Conservation (phyloP, 345 rosid genomes). For the Euphorbia lathyris region DNA sequence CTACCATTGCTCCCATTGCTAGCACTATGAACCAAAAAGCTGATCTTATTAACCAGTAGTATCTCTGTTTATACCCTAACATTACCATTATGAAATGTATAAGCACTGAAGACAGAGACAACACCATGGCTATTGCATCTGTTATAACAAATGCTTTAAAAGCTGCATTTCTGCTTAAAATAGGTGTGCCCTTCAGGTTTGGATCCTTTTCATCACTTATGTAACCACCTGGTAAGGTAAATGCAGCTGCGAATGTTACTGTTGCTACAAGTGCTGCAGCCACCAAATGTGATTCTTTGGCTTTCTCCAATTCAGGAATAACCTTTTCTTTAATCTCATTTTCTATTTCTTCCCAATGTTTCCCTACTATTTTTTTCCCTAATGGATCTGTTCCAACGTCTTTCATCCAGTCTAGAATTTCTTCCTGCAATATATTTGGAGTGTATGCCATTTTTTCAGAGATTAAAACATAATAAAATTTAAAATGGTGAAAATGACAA, state of each 20-base stretch:
- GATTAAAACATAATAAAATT: too few relatives aligned
- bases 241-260: slow-evolving; percentile 21
- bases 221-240: slow-evolving; percentile 27
- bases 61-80: neutral
- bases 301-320: neutral
- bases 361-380: neutral
- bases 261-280: slow-evolving; percentile 21
- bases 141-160: neutral
- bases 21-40: neutral
- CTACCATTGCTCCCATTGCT: neutral
- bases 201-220: neutral
- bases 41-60: neutral
- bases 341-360: neutral
- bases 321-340: neutral
- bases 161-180: neutral
- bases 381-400: neutral
- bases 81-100: neutral
- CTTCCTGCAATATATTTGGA: slow-evolving; percentile 2
- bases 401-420: slow-evolving; percentile 2
- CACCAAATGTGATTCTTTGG: slow-evolving; percentile 1
- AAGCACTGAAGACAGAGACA: neutral
- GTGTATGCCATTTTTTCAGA: neutral
- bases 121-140: neutral
- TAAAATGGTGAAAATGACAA: neutral
- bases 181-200: neutral